Evolutionary conservation across 371 early-diverging fungal genomes (phyloP).

Genomic region (Funneliformis caledonium): DNA sequence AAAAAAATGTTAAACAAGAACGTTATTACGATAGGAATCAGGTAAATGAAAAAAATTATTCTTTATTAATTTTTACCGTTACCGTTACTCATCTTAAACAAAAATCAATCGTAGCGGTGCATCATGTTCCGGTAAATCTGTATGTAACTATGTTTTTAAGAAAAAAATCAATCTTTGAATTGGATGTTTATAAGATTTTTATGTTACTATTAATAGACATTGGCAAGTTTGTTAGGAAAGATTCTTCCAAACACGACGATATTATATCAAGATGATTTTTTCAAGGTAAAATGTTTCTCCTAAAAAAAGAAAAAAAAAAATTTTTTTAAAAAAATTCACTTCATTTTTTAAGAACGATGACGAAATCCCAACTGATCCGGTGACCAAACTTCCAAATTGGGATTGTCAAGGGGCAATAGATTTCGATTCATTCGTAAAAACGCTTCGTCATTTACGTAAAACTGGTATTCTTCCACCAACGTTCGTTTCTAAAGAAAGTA

Average conservation of each 20-base stretch:
- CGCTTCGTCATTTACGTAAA: constrained; percentile 50
- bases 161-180: not conserved
- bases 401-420: constrained; percentile 85
- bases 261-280: constrained; percentile 87
- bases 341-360: constrained; percentile 52
- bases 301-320: not conserved
- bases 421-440: constrained; percentile 53
- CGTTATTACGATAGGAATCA: constrained; percentile 30
- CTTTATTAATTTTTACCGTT: not conserved
- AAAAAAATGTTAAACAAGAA: constrained; percentile 6
- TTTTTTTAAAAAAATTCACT: not conserved
- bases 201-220: constrained; percentile 53
- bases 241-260: constrained; percentile 65
- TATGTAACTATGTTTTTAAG: constrained; percentile 40
- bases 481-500: constrained; percentile 55
- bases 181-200: not conserved
- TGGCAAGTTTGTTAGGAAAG: constrained; percentile 60
- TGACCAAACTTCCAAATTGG: constrained; percentile 77
- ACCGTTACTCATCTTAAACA: not conserved
- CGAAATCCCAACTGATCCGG: constrained; percentile 69
- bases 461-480: constrained; percentile 52
- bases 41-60: constrained; percentile 1
- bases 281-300: constrained; percentile 54
- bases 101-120: constrained; percentile 51
- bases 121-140: constrained; percentile 72